Evolutionary conservation across 306 rosid species (phyloP), one percentile per base, ranked within the genome.

Genomic region (Styphnolobium japonicum): DNA sequence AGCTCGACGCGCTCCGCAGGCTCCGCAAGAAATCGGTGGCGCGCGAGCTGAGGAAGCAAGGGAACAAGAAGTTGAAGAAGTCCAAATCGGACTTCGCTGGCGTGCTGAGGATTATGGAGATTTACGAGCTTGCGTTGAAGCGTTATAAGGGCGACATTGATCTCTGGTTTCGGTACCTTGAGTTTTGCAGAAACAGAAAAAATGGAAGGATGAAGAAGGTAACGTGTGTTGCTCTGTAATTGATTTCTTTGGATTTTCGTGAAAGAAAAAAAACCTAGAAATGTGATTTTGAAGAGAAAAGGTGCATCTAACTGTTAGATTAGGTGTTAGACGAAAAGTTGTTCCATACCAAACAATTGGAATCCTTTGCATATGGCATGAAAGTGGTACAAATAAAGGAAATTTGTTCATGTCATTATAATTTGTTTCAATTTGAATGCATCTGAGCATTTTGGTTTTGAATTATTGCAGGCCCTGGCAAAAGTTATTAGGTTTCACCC

Each of bases 131-230:
- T 0, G 86, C 86, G 55, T 68, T 85, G 68, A 85, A 46, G 84
- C 89, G 86, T 8, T 85, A 61, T 46, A 85, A 85, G 22, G 89
- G 89, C 3, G 86, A 85, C 29, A 64, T 85, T 60, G 77, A 78
- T 6, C 72, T 85, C 51, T 85, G 89, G 89, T 82, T 85, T 79
- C 86, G 76, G 4, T 83, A 71, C 63, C 86, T 83, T 71, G 97
- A 95, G 85, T 95, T 92, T 76, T 91, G 98, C 62, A 82, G 89
- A 45, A 56, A 56, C n/a, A 84, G 82, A 75, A 83, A 85, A 71
- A 80, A 92, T 81, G 98, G 96, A 29, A 90, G 89, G 73, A 92
- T 92, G 98, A 95, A 91, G 85, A 88, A 83, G 97, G 98, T 91
- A 74, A 64, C 10, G 34, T 2, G 3, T 19, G 7, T 25, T 46